Evolutionary conservation across 1,284 basidiomycete species (phyloP).

Genomic region (Apiotrichum brassicae): DNA sequence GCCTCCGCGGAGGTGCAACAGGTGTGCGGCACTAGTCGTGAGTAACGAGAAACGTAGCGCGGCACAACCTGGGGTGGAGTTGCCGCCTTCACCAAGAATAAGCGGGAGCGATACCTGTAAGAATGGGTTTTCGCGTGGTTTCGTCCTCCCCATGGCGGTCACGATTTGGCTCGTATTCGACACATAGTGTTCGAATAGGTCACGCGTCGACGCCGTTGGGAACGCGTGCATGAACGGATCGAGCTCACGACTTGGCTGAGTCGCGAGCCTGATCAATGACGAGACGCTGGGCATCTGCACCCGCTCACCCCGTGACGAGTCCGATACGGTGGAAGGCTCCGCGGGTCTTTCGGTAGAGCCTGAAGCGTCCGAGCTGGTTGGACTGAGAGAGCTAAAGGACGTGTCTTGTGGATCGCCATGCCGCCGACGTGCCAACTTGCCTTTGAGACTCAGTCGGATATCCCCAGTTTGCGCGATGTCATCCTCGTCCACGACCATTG

Average conservation of each 20-base stretch:
- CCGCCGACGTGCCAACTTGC: neutral
- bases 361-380: no score
- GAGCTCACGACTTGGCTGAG: neutral
- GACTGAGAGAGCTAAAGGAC: no score
- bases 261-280: neutral
- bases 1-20: conserved; percentile 7
- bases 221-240: conserved; percentile 16
- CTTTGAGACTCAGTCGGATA: neutral
- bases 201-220: conserved; percentile 13
- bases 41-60: conserved; percentile 19
- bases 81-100: conserved; percentile 9
- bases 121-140: conserved; percentile 11
- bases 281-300: neutral
- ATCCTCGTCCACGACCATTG: neutral
- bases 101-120: conserved; percentile 13
- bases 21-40: conserved; percentile 17
- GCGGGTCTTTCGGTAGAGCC: no score
- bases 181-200: conserved; percentile 19
- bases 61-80: neutral
- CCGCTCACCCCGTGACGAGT: no score
- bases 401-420: no score
- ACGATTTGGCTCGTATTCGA: conserved; percentile 11
- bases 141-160: conserved; percentile 12
- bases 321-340: no score
- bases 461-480: neutral